Percentiles rank a stretch among this genome's conserved stretches.
These are phyloP conservation scores for Microthyrium microscopicum DNA, from an alignment of 2,329 filamentous ascomycete species.

Conservation along the genomic window DNA sequence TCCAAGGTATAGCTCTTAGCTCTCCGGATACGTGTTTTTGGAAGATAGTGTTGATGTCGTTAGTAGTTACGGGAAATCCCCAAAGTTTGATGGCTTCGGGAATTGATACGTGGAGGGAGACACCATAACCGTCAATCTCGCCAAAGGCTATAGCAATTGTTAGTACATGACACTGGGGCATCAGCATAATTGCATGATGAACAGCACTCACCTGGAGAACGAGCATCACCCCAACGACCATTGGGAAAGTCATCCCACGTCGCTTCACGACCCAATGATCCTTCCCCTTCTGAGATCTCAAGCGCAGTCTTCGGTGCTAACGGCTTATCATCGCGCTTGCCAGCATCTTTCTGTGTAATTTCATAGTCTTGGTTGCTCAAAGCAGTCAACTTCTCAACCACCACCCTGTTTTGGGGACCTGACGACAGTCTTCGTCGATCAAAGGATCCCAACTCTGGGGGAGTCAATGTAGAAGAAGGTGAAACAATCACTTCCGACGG, in stretches of 20 bases:
- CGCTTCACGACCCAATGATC: slow-evolving; percentile 74
- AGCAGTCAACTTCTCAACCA: slow-evolving; percentile 49
- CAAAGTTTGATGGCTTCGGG: slow-evolving; percentile 69
- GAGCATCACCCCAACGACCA: slow-evolving; percentile 83
- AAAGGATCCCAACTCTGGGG: slow-evolving; percentile 14
- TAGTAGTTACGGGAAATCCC: slow-evolving; percentile 53
- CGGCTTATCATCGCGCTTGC: slow-evolving; percentile 51
- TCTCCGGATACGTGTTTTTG: slow-evolving; percentile 64
- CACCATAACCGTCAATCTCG: slow-evolving; percentile 95
- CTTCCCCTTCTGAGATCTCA: slow-evolving; percentile 87
- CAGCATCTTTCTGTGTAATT: slow-evolving; percentile 59
- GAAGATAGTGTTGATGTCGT: slow-evolving; percentile 70
- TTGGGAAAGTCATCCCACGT: slow-evolving; percentile 99
- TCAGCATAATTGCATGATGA: not conserved
- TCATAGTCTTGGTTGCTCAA: slow-evolving; percentile 37
- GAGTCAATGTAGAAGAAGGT: slow-evolving; percentile 15
- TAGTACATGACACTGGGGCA: not conserved
- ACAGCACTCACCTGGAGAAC: slow-evolving; percentile 44
- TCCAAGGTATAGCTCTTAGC: slow-evolving; percentile 77
- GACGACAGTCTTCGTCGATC: slow-evolving; percentile 51
- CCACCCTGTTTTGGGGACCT: slow-evolving; percentile 73
- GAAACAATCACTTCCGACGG: slow-evolving; percentile 30
- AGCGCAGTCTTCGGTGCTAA: slow-evolving; percentile 72
- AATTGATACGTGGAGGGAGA: slow-evolving; percentile 84
- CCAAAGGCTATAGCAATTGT: slow-evolving; percentile 48